Evolutionary conservation across 805 yeast genomes (phyloP), one percentile per base, ranked within the genome.

Genomic region (Candida nanaspora): DNA sequence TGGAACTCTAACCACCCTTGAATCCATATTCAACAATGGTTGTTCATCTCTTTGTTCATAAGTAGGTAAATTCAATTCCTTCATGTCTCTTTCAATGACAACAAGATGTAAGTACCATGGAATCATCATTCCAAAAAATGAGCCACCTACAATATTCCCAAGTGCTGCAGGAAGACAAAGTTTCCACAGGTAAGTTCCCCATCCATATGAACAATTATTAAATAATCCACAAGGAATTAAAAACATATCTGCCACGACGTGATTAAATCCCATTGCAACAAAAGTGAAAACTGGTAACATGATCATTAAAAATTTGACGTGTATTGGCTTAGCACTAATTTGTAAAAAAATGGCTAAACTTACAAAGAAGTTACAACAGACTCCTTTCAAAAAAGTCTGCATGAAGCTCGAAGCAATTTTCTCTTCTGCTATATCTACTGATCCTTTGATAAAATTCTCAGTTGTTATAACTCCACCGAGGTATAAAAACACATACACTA

Each of bases 71-170:
- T 79, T 70, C 55, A 84, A 63, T 35, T 66, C 53, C 46, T 69
- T 69, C 58, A 78, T 75, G 62, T 85, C 94, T 43, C 74, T 63
- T 54, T 85, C 94, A 30, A 85, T 86, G 30, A 78, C 84, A 18
- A 74, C 70, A 37, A 86, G 52, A 55, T 86, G 94, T 45, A 82
- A 65, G 51, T 82, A 86, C 74, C 78, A 86, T 8, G 93, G 87
- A 10, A 83, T 59, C 0, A 74, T 66, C 3, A 79, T 50, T 5
- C 81, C 80, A 56, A 86, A 86, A 25, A 75, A 65, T 0, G 72
- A 55, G 0, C 95, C 95, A n/a, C 95, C 95, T 25, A 86, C 68
- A 1, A 80, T 74, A 55, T 86, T 86, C 0, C 95, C 95, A 13
- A 86, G 49, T 1, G 79, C 69, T 0, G 80, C 86, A 0, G 94